Evolutionary conservation across 2,329 filamentous ascomycete genomes (phyloP), one percentile per base, ranked within the genome.

Genomic region (Colletotrichum tropicicola): DNA sequence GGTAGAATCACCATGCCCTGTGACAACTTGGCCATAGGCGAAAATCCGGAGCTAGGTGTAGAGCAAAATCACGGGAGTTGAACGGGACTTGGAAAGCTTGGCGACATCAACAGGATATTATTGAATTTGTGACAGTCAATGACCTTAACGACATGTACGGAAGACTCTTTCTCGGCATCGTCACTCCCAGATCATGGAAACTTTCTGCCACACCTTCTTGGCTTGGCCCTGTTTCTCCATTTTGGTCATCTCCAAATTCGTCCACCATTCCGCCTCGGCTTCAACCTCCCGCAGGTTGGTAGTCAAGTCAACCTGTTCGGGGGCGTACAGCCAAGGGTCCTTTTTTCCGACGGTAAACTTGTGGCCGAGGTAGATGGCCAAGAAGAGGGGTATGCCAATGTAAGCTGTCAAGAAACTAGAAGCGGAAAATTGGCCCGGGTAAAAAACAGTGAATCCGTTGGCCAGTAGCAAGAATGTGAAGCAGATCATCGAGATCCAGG

Each of bases 381-480:
- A 68, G 71, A 91, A 91, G 15, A 88, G 83, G 0, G 87, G 87
- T 51, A 91, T 85, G 7, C 88, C 88, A 17, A 90, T 83, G 69
- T 91, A 91, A 0, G 87, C 82, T 0, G 87, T 89, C n/a, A 91
- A 78, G 71, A 91, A 91, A 49, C 75, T 80, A 19, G 78, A 80
- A 0, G 81, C 81, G 9, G 80, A 82, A 82, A 85, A 91, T 13
- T 86, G 79, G 3, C 80, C 78, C 0, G 86, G 84, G 74, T 87
- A 89, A 73, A 91, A 91, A 4, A 87, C 85, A 30, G 84, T 83
- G 71, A 91, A 91, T 2, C 89, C 89, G 66, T 90, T 91, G n/a
- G 55, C 55, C 2, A 43, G 27, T 8, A 58, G 44, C 9, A 58
- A 23, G 55, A 58, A 58, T 6, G 30, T 27, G 13, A 58, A 58